These are phyloP conservation scores for Glebionis coronaria DNA, from an alignment of 129 eudicot species.

Conservation along the genomic window DNA sequence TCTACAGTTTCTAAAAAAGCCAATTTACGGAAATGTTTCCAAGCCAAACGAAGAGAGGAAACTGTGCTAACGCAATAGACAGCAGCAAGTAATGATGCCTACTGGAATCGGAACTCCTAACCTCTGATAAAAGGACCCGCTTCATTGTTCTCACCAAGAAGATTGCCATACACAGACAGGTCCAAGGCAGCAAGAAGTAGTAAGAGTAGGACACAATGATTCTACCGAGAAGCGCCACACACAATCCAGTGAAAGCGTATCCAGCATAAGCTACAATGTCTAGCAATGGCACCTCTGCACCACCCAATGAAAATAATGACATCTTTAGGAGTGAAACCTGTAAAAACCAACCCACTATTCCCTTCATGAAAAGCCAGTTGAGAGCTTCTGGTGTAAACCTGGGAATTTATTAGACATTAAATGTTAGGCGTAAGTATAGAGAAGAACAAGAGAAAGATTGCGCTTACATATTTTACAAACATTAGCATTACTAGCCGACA, in stretches of 20 bases:
- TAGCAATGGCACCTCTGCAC: conserved; percentile 78
- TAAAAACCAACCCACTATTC: conserved; percentile 59
- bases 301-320: conserved; percentile 52
- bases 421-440: not conserved
- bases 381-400: conserved; percentile 69
- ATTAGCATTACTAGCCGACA: too few species aligned
- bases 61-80: conserved; percentile 50
- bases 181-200: conserved; percentile 55
- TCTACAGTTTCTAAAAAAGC: conserved; percentile 38
- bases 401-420: not conserved
- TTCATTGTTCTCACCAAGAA: conserved; percentile 54
- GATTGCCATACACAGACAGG: conserved; percentile 53
- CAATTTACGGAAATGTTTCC: conserved; percentile 45
- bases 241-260: conserved; percentile 55
- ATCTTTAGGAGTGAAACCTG: conserved; percentile 52
- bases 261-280: conserved; percentile 72
- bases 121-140: conserved; percentile 47
- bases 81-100: conserved; percentile 56
- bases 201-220: conserved; percentile 45
- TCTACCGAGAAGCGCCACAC: conserved; percentile 48
- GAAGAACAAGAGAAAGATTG: too few species aligned
- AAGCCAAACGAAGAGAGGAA: conserved; percentile 53
- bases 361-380: conserved; percentile 61
- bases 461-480: too few species aligned
- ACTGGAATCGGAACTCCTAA: conserved; percentile 49